These are phyloP conservation scores for Tricholoma flavovirens DNA, from an alignment of 768 basidiomycete species.

Conservation along the genomic window DNA sequence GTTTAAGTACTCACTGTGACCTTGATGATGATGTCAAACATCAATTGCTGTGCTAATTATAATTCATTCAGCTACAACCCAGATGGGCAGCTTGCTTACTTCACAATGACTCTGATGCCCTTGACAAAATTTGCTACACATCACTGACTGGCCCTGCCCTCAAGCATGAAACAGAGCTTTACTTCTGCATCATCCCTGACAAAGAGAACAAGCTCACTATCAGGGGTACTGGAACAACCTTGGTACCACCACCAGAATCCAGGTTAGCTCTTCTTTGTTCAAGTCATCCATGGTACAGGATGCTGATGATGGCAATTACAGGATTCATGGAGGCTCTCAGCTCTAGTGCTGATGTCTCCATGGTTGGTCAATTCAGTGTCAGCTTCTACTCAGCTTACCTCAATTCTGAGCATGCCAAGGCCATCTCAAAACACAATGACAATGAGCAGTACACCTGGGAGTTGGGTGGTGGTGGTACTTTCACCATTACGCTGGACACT, in stretches of 20 bases:
- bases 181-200: conserved; percentile 91
- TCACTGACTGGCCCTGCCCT: conserved; percentile 93
- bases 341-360: conserved; percentile 85
- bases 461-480: conserved; percentile 99
- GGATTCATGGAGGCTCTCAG: conserved; percentile 99
- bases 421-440: conserved; percentile 99
- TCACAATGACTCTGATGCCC: conserved; percentile 94
- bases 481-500: conserved; percentile 95
- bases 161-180: conserved; percentile 87
- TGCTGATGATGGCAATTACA: no score
- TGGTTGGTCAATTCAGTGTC: conserved; percentile 99
- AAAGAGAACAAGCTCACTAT: conserved; percentile 94
- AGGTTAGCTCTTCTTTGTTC: no score
- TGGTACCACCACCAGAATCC: conserved; percentile 91
- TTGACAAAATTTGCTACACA: conserved; percentile 98
- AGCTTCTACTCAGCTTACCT: conserved; percentile 99
- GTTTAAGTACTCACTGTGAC: no score
- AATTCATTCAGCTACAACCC: no score
- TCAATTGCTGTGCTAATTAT: no score
- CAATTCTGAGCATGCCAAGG: conserved; percentile 96
- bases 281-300: no score
- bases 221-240: conserved; percentile 99
- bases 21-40: no score
- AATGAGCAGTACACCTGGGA: conserved; percentile 97
- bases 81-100: no score